phyloP scores from a whole-genome alignment of 2,329 filamentous ascomycete species.

The Pseudocercospora cruenta region DNA sequence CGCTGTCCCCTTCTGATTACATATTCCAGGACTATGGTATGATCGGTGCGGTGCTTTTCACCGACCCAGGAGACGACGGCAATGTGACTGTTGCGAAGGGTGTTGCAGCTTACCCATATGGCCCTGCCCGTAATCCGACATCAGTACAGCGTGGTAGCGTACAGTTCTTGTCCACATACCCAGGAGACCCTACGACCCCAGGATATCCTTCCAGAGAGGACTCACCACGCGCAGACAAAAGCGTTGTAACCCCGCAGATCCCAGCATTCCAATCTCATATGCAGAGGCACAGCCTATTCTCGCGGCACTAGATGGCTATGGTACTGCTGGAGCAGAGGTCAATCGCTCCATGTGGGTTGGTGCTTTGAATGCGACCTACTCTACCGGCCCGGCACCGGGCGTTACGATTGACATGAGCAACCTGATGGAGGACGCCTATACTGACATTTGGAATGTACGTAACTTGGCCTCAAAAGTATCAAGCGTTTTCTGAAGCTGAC shows the following conservation, averaged over 20 bases:
- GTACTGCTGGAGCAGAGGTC: background rate
- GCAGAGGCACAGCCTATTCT: background rate
- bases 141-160: background rate
- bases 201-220: background rate
- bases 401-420: background rate
- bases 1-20: background rate
- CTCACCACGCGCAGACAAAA: background rate
- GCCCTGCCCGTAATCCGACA: background rate
- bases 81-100: constrained; percentile 31
- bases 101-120: background rate
- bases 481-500: background rate
- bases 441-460: background rate
- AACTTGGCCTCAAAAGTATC: background rate
- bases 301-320: background rate
- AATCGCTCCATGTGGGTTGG: background rate
- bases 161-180: background rate
- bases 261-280: background rate
- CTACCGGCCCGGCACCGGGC: background rate
- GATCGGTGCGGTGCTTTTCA: constrained; percentile 8
- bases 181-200: background rate
- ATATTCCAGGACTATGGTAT: constrained; percentile 10
- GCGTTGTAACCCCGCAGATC: background rate
- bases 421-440: background rate
- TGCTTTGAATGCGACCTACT: background rate
- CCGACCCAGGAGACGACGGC: background rate